Conservation (phyloP, 2,329 filamentous ascomycete species). For the Furcasterigmium furcatum region DNA sequence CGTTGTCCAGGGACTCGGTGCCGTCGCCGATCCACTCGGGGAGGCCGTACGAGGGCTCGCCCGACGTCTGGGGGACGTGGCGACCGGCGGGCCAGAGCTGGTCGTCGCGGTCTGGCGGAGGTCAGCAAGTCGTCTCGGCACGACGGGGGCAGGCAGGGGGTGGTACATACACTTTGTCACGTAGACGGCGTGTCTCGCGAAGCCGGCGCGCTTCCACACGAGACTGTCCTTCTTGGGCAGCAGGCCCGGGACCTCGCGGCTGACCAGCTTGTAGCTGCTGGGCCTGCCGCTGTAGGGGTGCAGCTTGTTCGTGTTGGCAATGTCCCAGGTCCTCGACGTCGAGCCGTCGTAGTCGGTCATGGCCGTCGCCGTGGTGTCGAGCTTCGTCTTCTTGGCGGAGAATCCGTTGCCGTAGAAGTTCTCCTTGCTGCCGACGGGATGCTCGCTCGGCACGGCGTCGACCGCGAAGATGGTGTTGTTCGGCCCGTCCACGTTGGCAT, state of each 20-base stretch:
- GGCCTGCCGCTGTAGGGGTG: constrained; percentile 86
- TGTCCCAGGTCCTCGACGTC: constrained; percentile 85
- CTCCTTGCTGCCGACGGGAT: constrained; percentile 73
- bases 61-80: constrained; percentile 84
- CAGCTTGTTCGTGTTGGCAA: constrained; percentile 78
- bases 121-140: not conserved
- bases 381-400: constrained; percentile 78
- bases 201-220: constrained; percentile 87
- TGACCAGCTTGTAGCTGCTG: constrained; percentile 84
- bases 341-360: constrained; percentile 78
- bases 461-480: constrained; percentile 83
- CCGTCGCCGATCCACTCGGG: constrained; percentile 76
- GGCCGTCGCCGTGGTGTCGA: constrained; percentile 64
- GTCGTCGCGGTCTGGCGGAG: constrained; percentile 63
- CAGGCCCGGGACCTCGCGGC: constrained; percentile 74
- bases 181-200: constrained; percentile 81
- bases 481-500: constrained; percentile 82
- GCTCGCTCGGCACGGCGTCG: constrained; percentile 69
- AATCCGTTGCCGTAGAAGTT: constrained; percentile 92
- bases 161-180: constrained; percentile 75
- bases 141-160: too few species aligned
- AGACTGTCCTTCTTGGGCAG: constrained; percentile 78
- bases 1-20: constrained; percentile 68
- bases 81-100: constrained; percentile 83
- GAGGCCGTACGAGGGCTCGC: constrained; percentile 70